phyloP scores from a whole-genome alignment of 352 stramenopile species.

The Phytophthora macrochlamydospora region DNA sequence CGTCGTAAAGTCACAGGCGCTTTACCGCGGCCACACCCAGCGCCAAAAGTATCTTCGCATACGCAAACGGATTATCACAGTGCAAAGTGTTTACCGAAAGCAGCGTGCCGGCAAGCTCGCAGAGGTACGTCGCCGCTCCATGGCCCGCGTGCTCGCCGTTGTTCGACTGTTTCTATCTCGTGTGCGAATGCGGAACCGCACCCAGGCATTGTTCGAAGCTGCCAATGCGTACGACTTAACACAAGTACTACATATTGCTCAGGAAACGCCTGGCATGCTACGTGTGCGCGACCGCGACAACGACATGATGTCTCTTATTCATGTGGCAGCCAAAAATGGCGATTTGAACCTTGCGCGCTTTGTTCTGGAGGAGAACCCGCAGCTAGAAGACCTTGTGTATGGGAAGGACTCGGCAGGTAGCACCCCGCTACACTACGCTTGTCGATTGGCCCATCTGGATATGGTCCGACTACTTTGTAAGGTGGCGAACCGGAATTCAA shows the following conservation, averaged over 20 bases:
- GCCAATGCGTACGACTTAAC: slow-evolving; percentile 82
- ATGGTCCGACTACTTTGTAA: slow-evolving; percentile 87
- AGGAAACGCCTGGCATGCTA: slow-evolving; percentile 82
- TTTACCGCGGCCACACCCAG: slow-evolving; percentile 62
- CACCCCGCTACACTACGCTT: slow-evolving; percentile 87
- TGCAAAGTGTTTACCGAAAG: slow-evolving; percentile 81
- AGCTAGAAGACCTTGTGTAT: slow-evolving; percentile 88
- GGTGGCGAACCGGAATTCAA: slow-evolving; percentile 85
- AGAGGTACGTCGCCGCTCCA: slow-evolving; percentile 58
- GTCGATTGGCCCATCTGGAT: slow-evolving; percentile 74
- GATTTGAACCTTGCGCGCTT: slow-evolving; percentile 86
- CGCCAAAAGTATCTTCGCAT: slow-evolving; percentile 65
- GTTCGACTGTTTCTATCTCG: slow-evolving; percentile 79
- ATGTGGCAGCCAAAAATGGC: slow-evolving; percentile 89
- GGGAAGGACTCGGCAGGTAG: slow-evolving; percentile 75
- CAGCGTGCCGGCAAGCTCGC: slow-evolving; percentile 57
- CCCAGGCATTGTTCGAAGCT: slow-evolving; percentile 75
- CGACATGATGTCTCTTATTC: slow-evolving; percentile 88
- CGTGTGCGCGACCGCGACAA: slow-evolving; percentile 75
- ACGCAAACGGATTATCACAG: slow-evolving; percentile 54
- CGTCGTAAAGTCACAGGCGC: slow-evolving; percentile 74
- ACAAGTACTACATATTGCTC: slow-evolving; percentile 78
- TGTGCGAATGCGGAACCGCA: slow-evolving; percentile 85
- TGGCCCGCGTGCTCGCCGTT: slow-evolving; percentile 74
- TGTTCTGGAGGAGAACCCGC: slow-evolving; percentile 78